Evolutionary conservation across 306 rosid genomes (phyloP).

Genomic region (Vachellia pachyceras): DNA sequence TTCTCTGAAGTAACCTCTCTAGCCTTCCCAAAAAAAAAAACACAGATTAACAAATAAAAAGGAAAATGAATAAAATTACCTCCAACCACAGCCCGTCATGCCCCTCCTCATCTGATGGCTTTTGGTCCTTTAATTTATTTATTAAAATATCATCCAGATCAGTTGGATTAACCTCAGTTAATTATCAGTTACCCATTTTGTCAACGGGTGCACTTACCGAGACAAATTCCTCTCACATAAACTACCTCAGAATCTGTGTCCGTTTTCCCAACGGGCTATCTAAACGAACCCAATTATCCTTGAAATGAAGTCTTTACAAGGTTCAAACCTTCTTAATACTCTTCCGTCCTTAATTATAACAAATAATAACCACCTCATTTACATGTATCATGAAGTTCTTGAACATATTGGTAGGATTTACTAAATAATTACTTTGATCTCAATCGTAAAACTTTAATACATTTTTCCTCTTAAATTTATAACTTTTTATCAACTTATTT

Average conservation of each 20-base stretch:
- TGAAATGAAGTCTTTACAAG: neutral
- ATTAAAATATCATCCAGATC: conserved; percentile 22
- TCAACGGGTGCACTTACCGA: too few relatives aligned
- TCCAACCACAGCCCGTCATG: conserved; percentile 1
- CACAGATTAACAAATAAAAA: conserved; percentile 1
- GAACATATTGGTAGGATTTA: too few relatives aligned
- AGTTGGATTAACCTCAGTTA: neutral
- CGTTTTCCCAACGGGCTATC: too few relatives aligned
- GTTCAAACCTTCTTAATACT: neutral
- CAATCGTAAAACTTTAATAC: too few relatives aligned
- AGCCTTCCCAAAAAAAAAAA: conserved; percentile 34
- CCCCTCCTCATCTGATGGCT: conserved; percentile 36
- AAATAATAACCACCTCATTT: neutral
- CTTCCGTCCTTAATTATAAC: neutral
- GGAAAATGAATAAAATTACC: conserved; percentile 15
- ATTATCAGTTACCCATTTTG: too few relatives aligned
- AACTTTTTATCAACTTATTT: too few relatives aligned
- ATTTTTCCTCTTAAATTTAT: too few relatives aligned
- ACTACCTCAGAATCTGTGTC: too few relatives aligned
- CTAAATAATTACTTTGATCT: too few relatives aligned
- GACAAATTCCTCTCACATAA: too few relatives aligned
- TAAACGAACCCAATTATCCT: too few relatives aligned
- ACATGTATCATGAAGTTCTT: neutral
- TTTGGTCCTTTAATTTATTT: conserved; percentile 29
- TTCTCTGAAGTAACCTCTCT: conserved; percentile 58